Conservation (phyloP, 495 filamentous ascomycete genomes). For the Aspergillus olivimuriae region DNA sequence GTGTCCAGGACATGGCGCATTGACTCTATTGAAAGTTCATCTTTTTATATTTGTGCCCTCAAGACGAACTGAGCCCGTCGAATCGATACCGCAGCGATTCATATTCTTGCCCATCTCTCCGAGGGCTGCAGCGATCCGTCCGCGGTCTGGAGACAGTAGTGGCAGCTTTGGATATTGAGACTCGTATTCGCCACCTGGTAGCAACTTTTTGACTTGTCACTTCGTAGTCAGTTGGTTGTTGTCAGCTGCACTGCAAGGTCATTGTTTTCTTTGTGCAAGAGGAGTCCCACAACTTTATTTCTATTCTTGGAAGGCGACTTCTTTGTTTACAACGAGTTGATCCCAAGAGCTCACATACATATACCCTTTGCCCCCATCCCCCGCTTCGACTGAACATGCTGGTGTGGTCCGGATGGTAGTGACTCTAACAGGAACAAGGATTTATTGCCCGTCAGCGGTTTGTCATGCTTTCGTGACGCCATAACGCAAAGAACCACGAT, state of each 20-base stretch:
- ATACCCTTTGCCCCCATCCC: neutral
- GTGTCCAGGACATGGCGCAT: neutral
- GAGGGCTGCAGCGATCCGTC: neutral
- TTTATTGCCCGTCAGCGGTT: no score
- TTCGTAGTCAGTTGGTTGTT: neutral
- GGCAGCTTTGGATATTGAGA: neutral
- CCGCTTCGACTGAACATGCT: no score
- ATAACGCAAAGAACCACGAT: no score
- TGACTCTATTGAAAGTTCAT: neutral
- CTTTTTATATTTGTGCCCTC: neutral
- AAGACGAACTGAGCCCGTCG: neutral
- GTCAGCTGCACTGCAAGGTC: neutral
- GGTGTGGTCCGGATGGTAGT: no score
- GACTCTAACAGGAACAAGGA: no score
- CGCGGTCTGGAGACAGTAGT: neutral
- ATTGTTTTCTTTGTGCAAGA: neutral
- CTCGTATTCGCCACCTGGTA: slow-evolving; percentile 2
- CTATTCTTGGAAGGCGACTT: neutral
- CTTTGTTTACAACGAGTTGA: neutral
- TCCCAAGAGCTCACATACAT: neutral
- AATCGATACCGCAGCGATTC: neutral
- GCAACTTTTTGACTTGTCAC: neutral
- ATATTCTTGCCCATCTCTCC: neutral
- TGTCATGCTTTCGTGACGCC: no score
- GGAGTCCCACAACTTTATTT: neutral